Base-by-base conservation (phyloP, 2,329 filamentous ascomycete species). In the Aspergillus bombycis region DNA sequence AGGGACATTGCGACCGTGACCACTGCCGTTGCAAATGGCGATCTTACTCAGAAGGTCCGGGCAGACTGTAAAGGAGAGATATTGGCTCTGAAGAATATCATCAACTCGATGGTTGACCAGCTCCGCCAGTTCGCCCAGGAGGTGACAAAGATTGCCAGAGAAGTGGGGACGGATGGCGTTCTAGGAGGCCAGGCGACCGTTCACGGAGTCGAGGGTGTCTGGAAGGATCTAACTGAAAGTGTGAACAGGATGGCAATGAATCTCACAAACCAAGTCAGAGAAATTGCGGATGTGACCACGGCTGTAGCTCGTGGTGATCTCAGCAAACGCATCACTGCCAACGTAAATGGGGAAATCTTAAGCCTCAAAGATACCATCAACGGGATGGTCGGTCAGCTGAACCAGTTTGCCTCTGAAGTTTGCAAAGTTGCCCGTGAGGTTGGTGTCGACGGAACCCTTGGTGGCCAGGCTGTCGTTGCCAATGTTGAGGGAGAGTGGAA, bases 1-100 rank as follows among this genome's bases (percentile, higher is more conserved):
- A 91, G 95, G 70, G 95, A 95, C 41, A 98, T 99, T 78, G 95
- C 94, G 60, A 94, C 98, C 76, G 98, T 99, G 72, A 97, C 94
- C 19, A 96, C 97, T 77, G 89, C 95, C 41, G 95, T 95, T 32
- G 97, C 94, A 63, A 94, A 97, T 75, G 95, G 95, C 67, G 94
- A 99, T 79, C 98, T 98, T 77, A 96, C 52, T 16, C 52, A 55
- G 21, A 55, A 55, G 52, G 52, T 55, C n/a, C 32, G 52, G 34
- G 52, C 52, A 38, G 52, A 55, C 21, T 55, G 52, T 2, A 55
- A 55, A 4, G 52, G 52, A 26, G 52, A 55, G n/a, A 55, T 55
- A 14, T 50, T 60, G 8, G 16, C 50, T 2, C n/a, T 55, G 10
- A 23, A 60, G 9, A 41, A 60, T 14, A 60, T 60, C 12, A 60